Base-by-base conservation (phyloP, 805 yeast genomes). In the Saccharomycopsis selenospora region DNA sequence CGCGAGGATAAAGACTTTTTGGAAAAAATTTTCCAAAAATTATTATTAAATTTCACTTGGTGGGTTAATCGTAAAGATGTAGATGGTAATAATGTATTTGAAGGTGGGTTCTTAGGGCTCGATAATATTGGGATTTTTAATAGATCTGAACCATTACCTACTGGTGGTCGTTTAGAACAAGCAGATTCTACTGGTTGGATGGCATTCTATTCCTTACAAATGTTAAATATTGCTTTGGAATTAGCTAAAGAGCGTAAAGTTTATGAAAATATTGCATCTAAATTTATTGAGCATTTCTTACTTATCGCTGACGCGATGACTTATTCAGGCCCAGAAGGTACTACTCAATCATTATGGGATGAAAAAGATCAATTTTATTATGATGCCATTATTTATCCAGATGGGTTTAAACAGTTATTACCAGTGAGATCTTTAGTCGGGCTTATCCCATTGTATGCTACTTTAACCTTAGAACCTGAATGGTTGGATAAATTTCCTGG, bases 171-270 rank as follows among this genome's bases (percentile, higher is more conserved):
- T 30, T 72, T 89, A 55, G 95, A 87, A 61, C 97, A 89, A 66
- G 95, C 96, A 0, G 97, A 89, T 66, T 85, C 95, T 13, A 90
- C 97, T 8, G 96, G 96, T 25, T 89, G 97, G 97, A 86, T 89
- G 93, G 96, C 95, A 0, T 89, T 91, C 69, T 89, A 83, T 68
- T 77, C 85, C 26, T 71, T 90, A 59, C 90, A 85, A 61, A 88
- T 89, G 96, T 75, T 90, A 66, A 89, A 87, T 64, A 90, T 90
- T 61, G 90, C 96, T 0, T 73, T 89, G 54, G 96, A 90, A 65
- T 75, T 89, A 58, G 91, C 96, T 18, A 87, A 85, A 62, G 79
- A 82, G 43, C 80, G 87, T 55, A 80, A 85, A 0, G 93, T 85
- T 17, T 90, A 90, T 66, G 96, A 89, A 66, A 93, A 88, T 63